A percentile compares a stretch with the other conserved stretches of the same genome.
phyloP scores from a whole-genome alignment of 768 basidiomycete genomes.

The Filobasidium floriforme region DNA sequence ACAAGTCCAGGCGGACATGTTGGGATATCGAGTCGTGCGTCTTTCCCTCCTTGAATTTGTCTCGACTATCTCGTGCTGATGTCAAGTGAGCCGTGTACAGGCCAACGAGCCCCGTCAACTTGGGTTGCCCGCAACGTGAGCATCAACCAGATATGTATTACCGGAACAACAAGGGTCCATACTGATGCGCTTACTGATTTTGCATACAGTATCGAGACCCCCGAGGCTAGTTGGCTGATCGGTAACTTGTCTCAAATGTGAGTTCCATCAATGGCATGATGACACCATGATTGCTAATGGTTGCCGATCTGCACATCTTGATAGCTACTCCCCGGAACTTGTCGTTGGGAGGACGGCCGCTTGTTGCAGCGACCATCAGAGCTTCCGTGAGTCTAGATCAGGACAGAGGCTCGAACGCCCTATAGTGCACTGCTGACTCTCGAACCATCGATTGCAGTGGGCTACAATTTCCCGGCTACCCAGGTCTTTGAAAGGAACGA shows the following conservation, averaged over 20 bases:
- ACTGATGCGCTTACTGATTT: background rate
- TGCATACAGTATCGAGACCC: conserved; percentile 61
- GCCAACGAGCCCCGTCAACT: conserved; percentile 73
- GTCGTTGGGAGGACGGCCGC: conserved; percentile 49
- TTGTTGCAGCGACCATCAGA: conserved; percentile 87
- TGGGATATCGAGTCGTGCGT: conserved; percentile 62
- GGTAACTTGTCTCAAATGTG: conserved; percentile 70
- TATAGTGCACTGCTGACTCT: conserved; percentile 55
- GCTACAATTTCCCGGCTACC: conserved; percentile 75
- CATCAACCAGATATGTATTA: conserved; percentile 14
- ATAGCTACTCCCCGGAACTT: conserved; percentile 29
- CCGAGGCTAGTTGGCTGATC: conserved; percentile 67
- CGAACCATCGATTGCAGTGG: conserved; percentile 39
- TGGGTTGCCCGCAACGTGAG: conserved; percentile 65
- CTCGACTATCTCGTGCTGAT: background rate
- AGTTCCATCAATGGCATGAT: conserved; percentile 70
- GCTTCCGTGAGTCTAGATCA: conserved; percentile 11
- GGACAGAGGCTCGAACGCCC: background rate
- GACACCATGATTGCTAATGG: too few species aligned
- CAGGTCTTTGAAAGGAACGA: conserved; percentile 83
- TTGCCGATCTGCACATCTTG: conserved; percentile 48
- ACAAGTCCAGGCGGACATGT: conserved; percentile 90
- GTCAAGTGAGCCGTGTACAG: background rate
- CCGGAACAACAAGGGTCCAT: background rate
- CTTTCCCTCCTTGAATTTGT: background rate